A percentile compares a stretch with the other conserved stretches of the same genome.
Evolutionary conservation across 768 basidiomycete species (phyloP).

Genomic region (Gautieria morchelliformis): DNA sequence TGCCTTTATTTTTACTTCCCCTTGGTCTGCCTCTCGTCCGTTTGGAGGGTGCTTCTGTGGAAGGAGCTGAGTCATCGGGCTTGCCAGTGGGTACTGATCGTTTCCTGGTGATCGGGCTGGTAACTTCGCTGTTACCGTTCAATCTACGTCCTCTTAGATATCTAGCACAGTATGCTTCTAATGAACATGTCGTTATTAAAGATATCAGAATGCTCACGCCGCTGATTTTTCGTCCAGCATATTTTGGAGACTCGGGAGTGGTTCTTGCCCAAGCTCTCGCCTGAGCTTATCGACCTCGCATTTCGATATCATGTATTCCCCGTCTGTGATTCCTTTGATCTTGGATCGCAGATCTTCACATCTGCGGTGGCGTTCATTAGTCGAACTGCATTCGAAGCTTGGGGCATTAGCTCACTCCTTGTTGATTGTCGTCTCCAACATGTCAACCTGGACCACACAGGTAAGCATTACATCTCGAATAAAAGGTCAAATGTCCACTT

Average conservation of each 20-base stretch:
- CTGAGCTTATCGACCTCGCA: slow-evolving; percentile 68
- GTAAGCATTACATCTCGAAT: neutral
- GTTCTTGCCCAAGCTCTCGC: slow-evolving; percentile 64
- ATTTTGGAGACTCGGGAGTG: slow-evolving; percentile 60
- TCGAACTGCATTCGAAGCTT: neutral
- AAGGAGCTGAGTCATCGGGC: slow-evolving; percentile 16
- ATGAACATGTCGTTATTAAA: slow-evolving; percentile 6
- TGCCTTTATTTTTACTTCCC: slow-evolving; percentile 50
- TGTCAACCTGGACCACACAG: slow-evolving; percentile 39
- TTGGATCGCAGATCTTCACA: slow-evolving; percentile 57
- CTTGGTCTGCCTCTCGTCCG: slow-evolving; percentile 59
- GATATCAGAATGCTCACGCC: slow-evolving; percentile 25
- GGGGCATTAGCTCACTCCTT: slow-evolving; percentile 44
- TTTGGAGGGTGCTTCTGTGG: slow-evolving; percentile 26
- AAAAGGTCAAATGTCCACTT: slow-evolving; percentile 23
- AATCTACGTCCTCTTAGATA: slow-evolving; percentile 56
- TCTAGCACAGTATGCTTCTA: slow-evolving; percentile 22
- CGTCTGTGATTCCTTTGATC: slow-evolving; percentile 59
- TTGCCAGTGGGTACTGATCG: slow-evolving; percentile 20
- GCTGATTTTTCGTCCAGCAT: slow-evolving; percentile 63
- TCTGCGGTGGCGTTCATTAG: slow-evolving; percentile 25
- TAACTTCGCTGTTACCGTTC: slow-evolving; percentile 28
- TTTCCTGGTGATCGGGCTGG: slow-evolving; percentile 14
- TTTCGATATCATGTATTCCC: slow-evolving; percentile 68
- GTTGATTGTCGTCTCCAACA: slow-evolving; percentile 55